Evolutionary conservation across 768 basidiomycete genomes (phyloP), one percentile per base, ranked within the genome.

Genomic region (Chalciporus chontae): DNA sequence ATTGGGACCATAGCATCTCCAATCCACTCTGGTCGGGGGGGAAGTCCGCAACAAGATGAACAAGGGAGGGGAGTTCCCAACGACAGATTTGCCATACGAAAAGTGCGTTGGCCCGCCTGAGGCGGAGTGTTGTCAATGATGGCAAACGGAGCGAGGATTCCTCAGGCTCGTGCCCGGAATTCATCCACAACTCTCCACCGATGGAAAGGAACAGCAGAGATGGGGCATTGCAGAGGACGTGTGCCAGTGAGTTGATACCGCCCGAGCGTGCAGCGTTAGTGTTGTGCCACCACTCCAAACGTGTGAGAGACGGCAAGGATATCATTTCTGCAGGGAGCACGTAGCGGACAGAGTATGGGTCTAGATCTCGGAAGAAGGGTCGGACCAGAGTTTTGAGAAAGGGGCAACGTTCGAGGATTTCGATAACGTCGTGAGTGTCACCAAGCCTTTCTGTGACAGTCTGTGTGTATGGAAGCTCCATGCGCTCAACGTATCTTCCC

Each of bases 241-340:
- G 66, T 3, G 61, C 58, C 37, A 87, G 68, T 7, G 77, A 81
- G 64, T 87, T 86, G 52, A 86, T 80, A 6, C 84, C 85, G 2
- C 84, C 84, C 15, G 80, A 73, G 40, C 79, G 74, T 34, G 80
- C 77, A 18, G 84, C 84, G 62, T 66, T 62, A 52, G 64, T 69
- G 55, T 78, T 63, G 58, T 85, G 76, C 81, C 82, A 85, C 83
- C 84, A 87, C 43, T 86, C 84, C 26, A 87, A 73, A 23, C 83
- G 78, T 39, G 75, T 77, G 36, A 87, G 70, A 18, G 77, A 77
- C 18, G 72, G 68, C 13, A 85, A 54, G 4, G 74, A 60, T 3
- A 80, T 64, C 47, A 66, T 70, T 13, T 71, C 71, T 9, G 75
- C 73, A 48, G 79, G 77, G 58, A 77, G 80, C 23, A 83, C 78